A percentile compares a stretch with the other conserved stretches of the same genome.
These are phyloP conservation scores for Ceriops zippeliana DNA, from an alignment of 345 rosid genomes.

Conservation along the genomic window DNA sequence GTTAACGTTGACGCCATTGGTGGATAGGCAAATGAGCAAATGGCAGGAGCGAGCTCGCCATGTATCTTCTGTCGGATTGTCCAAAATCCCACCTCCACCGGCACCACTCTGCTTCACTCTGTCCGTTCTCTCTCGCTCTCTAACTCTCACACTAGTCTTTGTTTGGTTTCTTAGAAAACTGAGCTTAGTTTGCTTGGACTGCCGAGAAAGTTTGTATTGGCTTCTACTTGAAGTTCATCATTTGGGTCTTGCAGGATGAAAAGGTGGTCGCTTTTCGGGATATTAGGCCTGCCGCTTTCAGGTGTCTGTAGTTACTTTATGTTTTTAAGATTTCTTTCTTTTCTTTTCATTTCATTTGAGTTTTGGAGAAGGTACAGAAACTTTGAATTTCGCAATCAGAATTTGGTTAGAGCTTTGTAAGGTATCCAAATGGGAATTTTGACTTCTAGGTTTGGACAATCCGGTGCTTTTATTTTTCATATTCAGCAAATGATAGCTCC, in stretches of 20 bases:
- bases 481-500: neutral
- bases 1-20: no score
- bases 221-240: neutral
- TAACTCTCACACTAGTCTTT: neutral
- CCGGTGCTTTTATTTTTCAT: neutral
- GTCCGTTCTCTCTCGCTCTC: slow-evolving; percentile 31
- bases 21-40: slow-evolving; percentile 18
- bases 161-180: slow-evolving; percentile 12
- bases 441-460: neutral
- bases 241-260: slow-evolving; percentile 52
- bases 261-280: slow-evolving; percentile 82
- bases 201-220: neutral
- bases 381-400: neutral
- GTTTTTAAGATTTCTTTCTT: neutral
- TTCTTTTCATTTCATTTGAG: no score
- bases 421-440: neutral
- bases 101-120: slow-evolving; percentile 53
- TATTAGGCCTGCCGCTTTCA: slow-evolving; percentile 73
- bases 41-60: slow-evolving; percentile 51
- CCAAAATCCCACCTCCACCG: slow-evolving; percentile 36
- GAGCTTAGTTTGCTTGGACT: neutral
- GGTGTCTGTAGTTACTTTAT: slow-evolving; percentile 34
- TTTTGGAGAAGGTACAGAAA: neutral
- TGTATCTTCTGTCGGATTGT: slow-evolving; percentile 79
- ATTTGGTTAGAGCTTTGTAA: neutral